Conservation (phyloP, 2,329 filamentous ascomycete genomes). For the Epichloe sibirici region DNA sequence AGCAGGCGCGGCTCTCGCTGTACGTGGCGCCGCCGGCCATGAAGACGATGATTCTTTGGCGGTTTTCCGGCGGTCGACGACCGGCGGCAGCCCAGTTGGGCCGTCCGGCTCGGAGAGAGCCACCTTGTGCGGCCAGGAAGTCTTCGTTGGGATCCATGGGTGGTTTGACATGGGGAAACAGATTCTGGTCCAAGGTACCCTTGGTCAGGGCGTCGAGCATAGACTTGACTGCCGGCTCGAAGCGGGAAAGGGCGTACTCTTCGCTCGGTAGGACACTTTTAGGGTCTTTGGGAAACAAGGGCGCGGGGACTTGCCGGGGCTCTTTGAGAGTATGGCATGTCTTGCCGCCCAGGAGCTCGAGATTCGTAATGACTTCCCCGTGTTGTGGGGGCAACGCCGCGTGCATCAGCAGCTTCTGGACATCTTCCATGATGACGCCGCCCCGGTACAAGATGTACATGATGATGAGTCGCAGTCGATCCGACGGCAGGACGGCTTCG, state of each 20-base stretch:
- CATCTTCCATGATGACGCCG: conserved; percentile 72
- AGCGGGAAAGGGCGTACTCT: conserved; percentile 78
- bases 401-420: conserved; percentile 74
- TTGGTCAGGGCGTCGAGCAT: conserved; percentile 65
- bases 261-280: conserved; percentile 47
- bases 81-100: conserved; percentile 90
- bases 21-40: conserved; percentile 94
- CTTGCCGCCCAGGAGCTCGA: conserved; percentile 70
- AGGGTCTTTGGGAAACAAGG: conserved; percentile 60
- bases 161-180: conserved; percentile 64
- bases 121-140: conserved; percentile 42
- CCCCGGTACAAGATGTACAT: conserved; percentile 79
- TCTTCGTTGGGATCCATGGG: conserved; percentile 52
- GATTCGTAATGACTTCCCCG: conserved; percentile 59
- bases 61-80: conserved; percentile 60
- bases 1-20: conserved; percentile 79
- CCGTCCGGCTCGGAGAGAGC: conserved; percentile 80
- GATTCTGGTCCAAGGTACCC: conserved; percentile 51
- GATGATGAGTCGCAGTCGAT: conserved; percentile 74
- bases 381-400: conserved; percentile 65
- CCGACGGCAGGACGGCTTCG: conserved; percentile 54
- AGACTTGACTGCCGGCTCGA: conserved; percentile 68
- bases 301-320: conserved; percentile 47
- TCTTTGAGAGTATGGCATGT: conserved; percentile 64
- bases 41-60: conserved; percentile 84